Conservation (phyloP, 352 stramenopile genomes). For the Pythium vanterpoolii region DNA sequence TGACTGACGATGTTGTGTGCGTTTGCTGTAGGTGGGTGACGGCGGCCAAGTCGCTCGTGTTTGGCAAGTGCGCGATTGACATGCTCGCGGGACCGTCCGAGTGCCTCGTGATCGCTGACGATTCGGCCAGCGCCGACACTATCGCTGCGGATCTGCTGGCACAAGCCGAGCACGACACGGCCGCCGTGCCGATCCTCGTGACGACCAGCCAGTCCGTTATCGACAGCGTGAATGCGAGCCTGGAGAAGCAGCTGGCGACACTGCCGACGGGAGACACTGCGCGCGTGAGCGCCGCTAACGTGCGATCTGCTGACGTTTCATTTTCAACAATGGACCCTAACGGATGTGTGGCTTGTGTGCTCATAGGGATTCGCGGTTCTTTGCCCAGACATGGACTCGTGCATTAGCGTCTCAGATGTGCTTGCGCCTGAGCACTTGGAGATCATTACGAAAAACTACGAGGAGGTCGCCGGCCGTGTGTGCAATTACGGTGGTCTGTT, state of each 20-base stretch:
- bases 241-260: constrained; percentile 71
- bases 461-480: constrained; percentile 78
- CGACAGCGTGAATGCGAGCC: constrained; percentile 86
- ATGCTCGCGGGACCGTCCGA: constrained; percentile 98
- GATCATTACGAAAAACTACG: constrained; percentile 88
- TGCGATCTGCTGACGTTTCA: not conserved
- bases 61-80: constrained; percentile 97
- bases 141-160: constrained; percentile 78
- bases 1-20: not conserved
- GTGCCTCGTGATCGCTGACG: constrained; percentile 97
- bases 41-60: constrained; percentile 97
- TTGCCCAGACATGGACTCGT: constrained; percentile 61
- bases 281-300: constrained; percentile 60
- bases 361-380: constrained; percentile 72
- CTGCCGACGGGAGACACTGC: constrained; percentile 65
- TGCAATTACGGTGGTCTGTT: constrained; percentile 92
- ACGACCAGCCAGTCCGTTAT: constrained; percentile 87
- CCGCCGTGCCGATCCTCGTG: constrained; percentile 96
- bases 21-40: constrained; percentile 92
- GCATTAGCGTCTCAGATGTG: constrained; percentile 84
- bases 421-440: constrained; percentile 87
- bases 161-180: constrained; percentile 96
- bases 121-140: constrained; percentile 64
- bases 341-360: not conserved
- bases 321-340: not conserved